Evolutionary conservation across 1,139 yeast genomes (phyloP).

Genomic region (Debaryomycetaceae sp.): DNA sequence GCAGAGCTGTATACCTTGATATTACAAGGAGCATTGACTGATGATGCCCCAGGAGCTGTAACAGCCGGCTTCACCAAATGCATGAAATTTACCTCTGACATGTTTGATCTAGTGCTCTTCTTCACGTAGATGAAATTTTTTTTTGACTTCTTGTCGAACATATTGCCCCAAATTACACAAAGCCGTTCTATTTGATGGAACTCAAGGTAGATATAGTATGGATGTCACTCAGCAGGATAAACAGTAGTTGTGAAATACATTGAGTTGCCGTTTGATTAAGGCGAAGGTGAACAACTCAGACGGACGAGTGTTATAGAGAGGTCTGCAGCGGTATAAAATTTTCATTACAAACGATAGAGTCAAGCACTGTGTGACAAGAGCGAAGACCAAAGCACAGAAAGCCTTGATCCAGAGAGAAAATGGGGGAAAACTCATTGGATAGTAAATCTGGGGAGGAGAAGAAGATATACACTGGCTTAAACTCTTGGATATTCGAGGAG

Average conservation of each 20-base stretch:
- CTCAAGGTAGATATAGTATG: not conserved
- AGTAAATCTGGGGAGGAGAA: not conserved
- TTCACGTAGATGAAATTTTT: constrained; percentile 1
- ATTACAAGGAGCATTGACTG: constrained; percentile 44
- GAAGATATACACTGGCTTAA: constrained; percentile 5
- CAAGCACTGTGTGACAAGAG: too few relatives aligned
- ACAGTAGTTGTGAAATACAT: too few relatives aligned
- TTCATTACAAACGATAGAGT: too few relatives aligned
- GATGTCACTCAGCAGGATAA: too few relatives aligned
- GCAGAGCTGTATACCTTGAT: constrained; percentile 68
- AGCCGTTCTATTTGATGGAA: not conserved
- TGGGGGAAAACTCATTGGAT: not conserved
- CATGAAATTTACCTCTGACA: constrained; percentile 28
- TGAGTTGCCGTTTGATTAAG: too few relatives aligned
- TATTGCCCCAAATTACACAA: constrained; percentile 2
- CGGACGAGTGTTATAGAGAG: too few relatives aligned
- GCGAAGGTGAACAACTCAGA: too few relatives aligned
- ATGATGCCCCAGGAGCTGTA: constrained; percentile 50
- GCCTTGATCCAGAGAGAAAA: not conserved
- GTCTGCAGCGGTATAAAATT: too few relatives aligned
- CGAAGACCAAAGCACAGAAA: too few relatives aligned
- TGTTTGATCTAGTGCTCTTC: not conserved
- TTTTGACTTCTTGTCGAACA: not conserved
- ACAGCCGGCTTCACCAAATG: constrained; percentile 63
- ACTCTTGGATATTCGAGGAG: constrained; percentile 36